Evolutionary conservation across 768 basidiomycete species (phyloP).

Genomic region (Daedalea quercina): DNA sequence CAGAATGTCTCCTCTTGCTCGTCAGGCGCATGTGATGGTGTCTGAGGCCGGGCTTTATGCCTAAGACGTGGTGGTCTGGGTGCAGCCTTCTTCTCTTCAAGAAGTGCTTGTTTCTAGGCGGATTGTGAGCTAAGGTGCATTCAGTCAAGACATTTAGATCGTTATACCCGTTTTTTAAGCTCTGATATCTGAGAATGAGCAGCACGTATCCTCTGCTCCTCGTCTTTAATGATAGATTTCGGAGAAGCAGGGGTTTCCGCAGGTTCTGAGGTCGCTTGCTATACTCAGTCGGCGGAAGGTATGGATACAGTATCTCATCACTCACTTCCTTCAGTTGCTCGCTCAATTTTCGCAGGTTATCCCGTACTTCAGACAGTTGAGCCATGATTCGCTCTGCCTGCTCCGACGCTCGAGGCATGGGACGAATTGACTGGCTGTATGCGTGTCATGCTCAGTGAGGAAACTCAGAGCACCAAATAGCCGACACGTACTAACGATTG

Average conservation of each 20-base stretch:
- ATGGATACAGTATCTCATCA: not conserved
- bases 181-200: constrained; percentile 36
- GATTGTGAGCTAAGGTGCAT: not conserved
- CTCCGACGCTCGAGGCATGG: constrained; percentile 43
- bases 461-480: too few relatives aligned
- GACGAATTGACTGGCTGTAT: constrained; percentile 36
- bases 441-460: too few relatives aligned
- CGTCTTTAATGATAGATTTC: constrained; percentile 27
- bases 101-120: constrained; percentile 23
- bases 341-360: constrained; percentile 29
- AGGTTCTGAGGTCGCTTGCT: constrained; percentile 18
- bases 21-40: constrained; percentile 19
- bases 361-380: constrained; percentile 29
- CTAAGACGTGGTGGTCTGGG: constrained; percentile 9
- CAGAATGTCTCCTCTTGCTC: constrained; percentile 54
- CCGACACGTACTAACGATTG: constrained; percentile 54
- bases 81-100: constrained; percentile 12
- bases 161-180: constrained; percentile 34
- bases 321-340: constrained; percentile 35
- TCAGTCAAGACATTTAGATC: too few relatives aligned
- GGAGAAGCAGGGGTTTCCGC: constrained; percentile 20
- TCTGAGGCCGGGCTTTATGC: constrained; percentile 15
- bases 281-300: constrained; percentile 14
- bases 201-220: constrained; percentile 36
- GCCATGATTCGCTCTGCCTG: constrained; percentile 32